phyloP scores from a whole-genome alignment of 768 basidiomycete genomes.

The Hypholoma sublateritium region DNA sequence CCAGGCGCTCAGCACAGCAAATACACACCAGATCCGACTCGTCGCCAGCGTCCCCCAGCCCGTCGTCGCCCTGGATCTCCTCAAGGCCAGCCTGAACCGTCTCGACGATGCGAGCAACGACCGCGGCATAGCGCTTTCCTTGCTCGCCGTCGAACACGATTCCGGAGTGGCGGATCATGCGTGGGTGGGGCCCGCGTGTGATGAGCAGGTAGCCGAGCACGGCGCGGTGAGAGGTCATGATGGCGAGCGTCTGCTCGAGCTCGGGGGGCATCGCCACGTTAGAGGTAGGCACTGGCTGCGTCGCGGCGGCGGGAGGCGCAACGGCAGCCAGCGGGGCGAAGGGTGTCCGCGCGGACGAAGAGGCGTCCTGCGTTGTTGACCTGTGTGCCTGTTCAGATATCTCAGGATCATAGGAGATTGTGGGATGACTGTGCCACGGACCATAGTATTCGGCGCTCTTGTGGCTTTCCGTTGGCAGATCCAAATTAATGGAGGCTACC shows the following conservation, averaged over 20 bases:
- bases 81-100: constrained; percentile 77
- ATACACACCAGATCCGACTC: constrained; percentile 55
- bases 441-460: neutral
- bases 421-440: neutral
- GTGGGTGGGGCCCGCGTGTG: constrained; percentile 67
- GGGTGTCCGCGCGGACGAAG: neutral
- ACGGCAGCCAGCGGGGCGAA: neutral
- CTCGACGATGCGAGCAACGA: constrained; percentile 74
- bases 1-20: neutral
- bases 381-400: neutral
- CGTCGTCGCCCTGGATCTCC: constrained; percentile 64
- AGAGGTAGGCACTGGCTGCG: neutral
- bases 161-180: constrained; percentile 83
- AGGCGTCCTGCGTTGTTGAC: neutral
- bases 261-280: constrained; percentile 58
- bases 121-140: constrained; percentile 72
- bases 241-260: constrained; percentile 74
- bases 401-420: neutral
- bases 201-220: constrained; percentile 88
- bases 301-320: neutral
- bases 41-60: constrained; percentile 18
- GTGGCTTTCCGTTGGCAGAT: too few relatives aligned
- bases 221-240: constrained; percentile 78
- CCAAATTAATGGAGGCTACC: too few relatives aligned
- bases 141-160: constrained; percentile 87